These are phyloP conservation scores for Cyanodermella asteris DNA, from an alignment of 2,329 filamentous ascomycete genomes.

Conservation along the genomic window DNA sequence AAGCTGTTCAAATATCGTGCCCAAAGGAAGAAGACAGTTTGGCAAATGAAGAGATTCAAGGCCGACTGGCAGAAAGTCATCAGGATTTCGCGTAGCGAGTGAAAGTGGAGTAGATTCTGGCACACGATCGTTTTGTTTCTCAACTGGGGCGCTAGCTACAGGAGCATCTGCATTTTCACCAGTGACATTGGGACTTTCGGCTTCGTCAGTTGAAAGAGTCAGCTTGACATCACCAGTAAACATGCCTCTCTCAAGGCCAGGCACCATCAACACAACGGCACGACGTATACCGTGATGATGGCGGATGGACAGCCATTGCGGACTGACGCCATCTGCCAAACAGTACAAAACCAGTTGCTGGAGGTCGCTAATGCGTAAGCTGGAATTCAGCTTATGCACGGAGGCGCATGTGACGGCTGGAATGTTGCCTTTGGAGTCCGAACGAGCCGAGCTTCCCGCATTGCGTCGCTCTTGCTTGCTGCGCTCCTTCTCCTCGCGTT, in stretches of 20 bases:
- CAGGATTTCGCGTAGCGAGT: slow-evolving; percentile 18
- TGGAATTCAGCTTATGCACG: slow-evolving; percentile 27
- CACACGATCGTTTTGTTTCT: slow-evolving; percentile 3
- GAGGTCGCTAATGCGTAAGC: slow-evolving; percentile 35
- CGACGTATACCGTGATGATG: slow-evolving; percentile 39
- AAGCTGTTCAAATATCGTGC: slow-evolving; percentile 64
- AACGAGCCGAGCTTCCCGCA: slow-evolving; percentile 6
- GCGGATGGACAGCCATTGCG: slow-evolving; percentile 40
- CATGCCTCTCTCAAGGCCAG: slow-evolving; percentile 76
- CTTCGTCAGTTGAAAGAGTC: too few species aligned
- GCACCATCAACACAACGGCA: slow-evolving; percentile 77
- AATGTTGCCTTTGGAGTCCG: slow-evolving; percentile 29
- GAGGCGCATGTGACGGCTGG: slow-evolving; percentile 30
- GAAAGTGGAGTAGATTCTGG: slow-evolving; percentile 2
- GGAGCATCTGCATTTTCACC: too few species aligned
- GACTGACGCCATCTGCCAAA: slow-evolving; percentile 36
- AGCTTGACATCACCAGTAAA: slow-evolving; percentile 40
- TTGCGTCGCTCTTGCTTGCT: too few species aligned
- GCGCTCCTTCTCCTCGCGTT: slow-evolving; percentile 15
- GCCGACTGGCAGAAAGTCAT: slow-evolving; percentile 26
- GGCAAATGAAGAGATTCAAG: slow-evolving; percentile 21
- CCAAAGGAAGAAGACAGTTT: slow-evolving; percentile 34
- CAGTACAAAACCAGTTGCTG: slow-evolving; percentile 37
- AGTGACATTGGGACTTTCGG: neutral
- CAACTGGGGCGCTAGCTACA: too few species aligned